Evolutionary conservation across 371 early-diverging fungal genomes (phyloP), one percentile per base, ranked within the genome.

Genomic region (Zychaea mexicana): DNA sequence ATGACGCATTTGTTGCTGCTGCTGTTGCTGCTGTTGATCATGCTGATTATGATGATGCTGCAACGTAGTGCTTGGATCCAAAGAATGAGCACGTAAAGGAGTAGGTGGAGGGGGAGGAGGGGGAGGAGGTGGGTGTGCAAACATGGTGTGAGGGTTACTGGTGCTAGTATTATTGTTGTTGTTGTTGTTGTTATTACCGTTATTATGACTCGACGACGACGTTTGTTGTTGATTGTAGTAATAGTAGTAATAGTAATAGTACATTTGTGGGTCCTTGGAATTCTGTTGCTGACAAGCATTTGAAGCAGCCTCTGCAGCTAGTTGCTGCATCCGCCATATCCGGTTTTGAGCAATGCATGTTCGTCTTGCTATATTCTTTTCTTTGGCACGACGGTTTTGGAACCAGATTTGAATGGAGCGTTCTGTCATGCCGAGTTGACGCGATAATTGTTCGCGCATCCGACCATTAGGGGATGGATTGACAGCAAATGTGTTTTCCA

Each of bases 391-490:
- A 65, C 95, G 87, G 86, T 98, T 99, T 72, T 99, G 98, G 84
- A 99, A 99, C 99, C 99, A 98, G 66, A 98, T 95, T 76, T 98
- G 96, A 61, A 99, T 95, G 4, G 79, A 76, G 64, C 94, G 85
- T 60, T 90, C 90, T 12, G 96, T 90, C 96, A 98, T 96, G 61
- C 90, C 86, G 15, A 98, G 85, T 71, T 94, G 87, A 61, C 84
- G 83, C 33, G 94, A 90, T 12, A 98, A 83, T 45, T 88, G 86
- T 66, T 91, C 92, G 49, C 98, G 90, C 54, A 93, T 83, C 60
- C 92, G 87, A 45, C 85, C 87, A 49, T 90, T 89, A 38, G 93
- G 93, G n/a, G 90, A 75, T 57, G 85, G 81, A 70, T 92, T 85
- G 27, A 79, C 70, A 69, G 82, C 70, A 65, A 91, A 91, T 12